These are phyloP conservation scores for Aspergillus eucalypticola DNA, from an alignment of 2,329 filamentous ascomycete species.

Conservation along the genomic window DNA sequence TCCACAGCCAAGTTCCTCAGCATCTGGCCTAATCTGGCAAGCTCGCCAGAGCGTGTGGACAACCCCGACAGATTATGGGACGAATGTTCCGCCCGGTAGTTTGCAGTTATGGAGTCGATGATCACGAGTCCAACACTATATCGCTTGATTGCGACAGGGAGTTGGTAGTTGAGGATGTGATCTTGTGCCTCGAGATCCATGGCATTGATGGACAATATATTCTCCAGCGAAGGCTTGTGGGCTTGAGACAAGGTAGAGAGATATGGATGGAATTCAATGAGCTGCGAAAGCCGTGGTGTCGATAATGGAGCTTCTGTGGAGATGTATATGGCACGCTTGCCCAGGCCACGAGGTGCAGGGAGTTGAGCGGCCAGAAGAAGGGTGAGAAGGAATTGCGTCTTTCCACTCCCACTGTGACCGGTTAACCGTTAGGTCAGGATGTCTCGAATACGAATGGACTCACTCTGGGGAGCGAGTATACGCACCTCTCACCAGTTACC, in stretches of 20 bases:
- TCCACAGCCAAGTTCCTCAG: conserved; percentile 74
- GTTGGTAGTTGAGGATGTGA: conserved; percentile 88
- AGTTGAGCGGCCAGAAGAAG: conserved; percentile 85
- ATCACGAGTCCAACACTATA: conserved; percentile 79
- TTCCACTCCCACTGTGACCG: conserved; percentile 72
- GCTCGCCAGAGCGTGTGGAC: conserved; percentile 72
- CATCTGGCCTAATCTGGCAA: conserved; percentile 71
- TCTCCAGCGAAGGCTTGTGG: conserved; percentile 66
- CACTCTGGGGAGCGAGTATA: neutral
- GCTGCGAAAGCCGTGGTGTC: conserved; percentile 77
- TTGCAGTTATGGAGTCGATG: conserved; percentile 89
- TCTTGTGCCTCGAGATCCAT: conserved; percentile 93
- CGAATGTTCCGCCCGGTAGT: conserved; percentile 81
- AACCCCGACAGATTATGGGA: conserved; percentile 54
- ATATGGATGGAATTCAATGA: conserved; percentile 67
- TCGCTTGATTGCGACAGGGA: conserved; percentile 77
- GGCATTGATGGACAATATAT: conserved; percentile 76
- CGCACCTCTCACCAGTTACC: conserved; percentile 81
- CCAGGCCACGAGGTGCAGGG: conserved; percentile 68
- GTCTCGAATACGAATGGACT: neutral
- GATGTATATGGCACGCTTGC: conserved; percentile 81
- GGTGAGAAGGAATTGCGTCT: conserved; percentile 88
- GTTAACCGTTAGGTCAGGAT: neutral
- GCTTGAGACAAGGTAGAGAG: conserved; percentile 50
- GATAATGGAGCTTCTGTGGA: conserved; percentile 87